These are phyloP conservation scores for Podila epicladia DNA, from an alignment of 192 early-diverging fungal species.

Conservation along the genomic window DNA sequence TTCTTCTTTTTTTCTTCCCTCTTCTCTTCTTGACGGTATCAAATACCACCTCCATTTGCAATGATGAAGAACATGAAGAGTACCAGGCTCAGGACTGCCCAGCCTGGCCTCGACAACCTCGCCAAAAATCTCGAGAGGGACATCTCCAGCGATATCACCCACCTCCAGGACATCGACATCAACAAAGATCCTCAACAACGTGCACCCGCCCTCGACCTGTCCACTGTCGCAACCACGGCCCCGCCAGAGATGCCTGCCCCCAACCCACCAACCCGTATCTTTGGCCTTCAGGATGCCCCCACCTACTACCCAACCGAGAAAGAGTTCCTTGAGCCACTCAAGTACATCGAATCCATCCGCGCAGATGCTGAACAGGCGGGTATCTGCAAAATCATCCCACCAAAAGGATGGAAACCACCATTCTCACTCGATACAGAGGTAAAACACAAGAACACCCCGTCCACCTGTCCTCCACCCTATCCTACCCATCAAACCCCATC, in stretches of 20 bases:
- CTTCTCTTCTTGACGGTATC: not conserved
- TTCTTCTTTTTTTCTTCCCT: not conserved
- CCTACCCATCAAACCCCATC: no score
- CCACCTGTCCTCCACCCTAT: no score
- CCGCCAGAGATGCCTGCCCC: slow-evolving; percentile 15
- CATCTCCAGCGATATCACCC: not conserved
- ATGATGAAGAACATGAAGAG: slow-evolving; percentile 2
- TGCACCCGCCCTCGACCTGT: slow-evolving; percentile 34
- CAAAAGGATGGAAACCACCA: slow-evolving; percentile 82
- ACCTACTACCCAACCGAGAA: slow-evolving; percentile 82
- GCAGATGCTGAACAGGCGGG: slow-evolving; percentile 80
- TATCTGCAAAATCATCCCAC: slow-evolving; percentile 94
- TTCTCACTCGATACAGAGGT: slow-evolving; percentile 87
- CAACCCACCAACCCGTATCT: slow-evolving; percentile 55
- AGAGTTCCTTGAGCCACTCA: slow-evolving; percentile 88
- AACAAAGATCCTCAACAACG: not conserved
- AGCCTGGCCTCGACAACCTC: slow-evolving; percentile 1
- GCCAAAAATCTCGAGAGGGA: not conserved
- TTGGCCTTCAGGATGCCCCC: slow-evolving; percentile 81
- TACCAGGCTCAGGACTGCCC: slow-evolving; percentile 2
- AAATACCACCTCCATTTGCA: not conserved
- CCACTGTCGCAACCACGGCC: slow-evolving; percentile 29
- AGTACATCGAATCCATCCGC: slow-evolving; percentile 87
- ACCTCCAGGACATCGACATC: not conserved
- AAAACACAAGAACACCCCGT: not conserved